These are phyloP conservation scores for Candida sanyaensis DNA, from an alignment of 1,139 yeast genomes.

Conservation along the genomic window DNA sequence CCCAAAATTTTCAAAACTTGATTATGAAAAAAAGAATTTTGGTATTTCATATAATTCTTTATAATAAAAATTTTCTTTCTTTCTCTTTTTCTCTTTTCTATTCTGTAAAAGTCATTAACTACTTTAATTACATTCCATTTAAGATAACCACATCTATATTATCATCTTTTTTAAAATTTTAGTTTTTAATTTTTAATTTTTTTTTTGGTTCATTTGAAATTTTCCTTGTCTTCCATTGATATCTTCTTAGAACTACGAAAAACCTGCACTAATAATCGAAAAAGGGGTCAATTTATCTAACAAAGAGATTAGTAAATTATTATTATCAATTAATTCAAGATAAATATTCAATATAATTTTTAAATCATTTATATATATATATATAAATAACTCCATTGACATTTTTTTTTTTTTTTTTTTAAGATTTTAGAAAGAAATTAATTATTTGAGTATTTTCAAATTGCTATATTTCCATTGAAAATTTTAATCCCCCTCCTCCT, in stretches of 20 bases:
- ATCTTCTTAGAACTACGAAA: neutral
- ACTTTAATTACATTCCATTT: no score
- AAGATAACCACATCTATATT: no score
- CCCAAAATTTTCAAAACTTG: neutral
- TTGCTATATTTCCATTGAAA: neutral
- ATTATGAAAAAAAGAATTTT: neutral
- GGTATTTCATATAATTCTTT: neutral
- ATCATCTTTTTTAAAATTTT: neutral
- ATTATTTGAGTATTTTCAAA: neutral
- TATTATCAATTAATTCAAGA: neutral
- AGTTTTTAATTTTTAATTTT: no score
- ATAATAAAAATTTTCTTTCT: slow-evolving; percentile 2
- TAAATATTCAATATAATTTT: no score
- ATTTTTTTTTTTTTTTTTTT: no score
- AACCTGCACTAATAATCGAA: no score
- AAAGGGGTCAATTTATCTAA: no score
- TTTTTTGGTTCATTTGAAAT: neutral
- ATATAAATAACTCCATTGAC: no score
- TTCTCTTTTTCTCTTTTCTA: neutral
- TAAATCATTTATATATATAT: neutral
- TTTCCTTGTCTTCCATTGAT: neutral
- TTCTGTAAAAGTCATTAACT: no score
- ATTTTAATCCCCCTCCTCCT: no score
- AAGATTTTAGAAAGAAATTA: no score
- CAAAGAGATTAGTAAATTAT: neutral